Evolutionary conservation across 2,329 filamentous ascomycete genomes (phyloP).

Genomic region (Apiospora sp.): DNA sequence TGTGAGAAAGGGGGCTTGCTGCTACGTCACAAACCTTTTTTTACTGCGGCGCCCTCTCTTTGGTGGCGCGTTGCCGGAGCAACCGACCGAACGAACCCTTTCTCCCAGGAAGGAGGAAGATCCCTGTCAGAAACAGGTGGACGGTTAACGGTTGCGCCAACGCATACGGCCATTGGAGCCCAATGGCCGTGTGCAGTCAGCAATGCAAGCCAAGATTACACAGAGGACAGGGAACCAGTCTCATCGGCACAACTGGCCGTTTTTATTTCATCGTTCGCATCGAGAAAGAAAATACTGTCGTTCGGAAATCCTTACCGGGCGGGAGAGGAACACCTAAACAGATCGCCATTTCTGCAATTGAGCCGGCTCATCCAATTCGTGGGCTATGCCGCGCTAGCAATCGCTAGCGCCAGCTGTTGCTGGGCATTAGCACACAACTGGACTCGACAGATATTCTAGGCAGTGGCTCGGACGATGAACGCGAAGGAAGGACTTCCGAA

Average conservation of each 20-base stretch:
- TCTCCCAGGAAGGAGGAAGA: not conserved
- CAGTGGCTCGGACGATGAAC: not conserved
- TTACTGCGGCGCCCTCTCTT: not conserved
- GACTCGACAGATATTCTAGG: not conserved
- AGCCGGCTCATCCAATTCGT: constrained; percentile 6
- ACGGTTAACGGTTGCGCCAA: constrained; percentile 15
- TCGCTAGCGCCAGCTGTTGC: constrained; percentile 2
- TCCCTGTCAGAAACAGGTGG: constrained; percentile 11
- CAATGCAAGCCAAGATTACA: not conserved
- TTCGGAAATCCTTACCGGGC: not conserved
- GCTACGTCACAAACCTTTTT: constrained; percentile 1
- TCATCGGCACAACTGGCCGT: not conserved
- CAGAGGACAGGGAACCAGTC: not conserved
- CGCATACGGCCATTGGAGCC: not conserved
- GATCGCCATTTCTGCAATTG: constrained; percentile 9
- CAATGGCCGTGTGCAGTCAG: not conserved
- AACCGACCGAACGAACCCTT: not conserved
- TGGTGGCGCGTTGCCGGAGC: constrained; percentile 17
- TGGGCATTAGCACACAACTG: not conserved
- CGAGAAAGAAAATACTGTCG: not conserved
- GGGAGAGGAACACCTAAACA: not conserved
- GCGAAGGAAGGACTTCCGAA: not conserved
- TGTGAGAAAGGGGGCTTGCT: not conserved
- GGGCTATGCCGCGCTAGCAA: constrained; percentile 6
- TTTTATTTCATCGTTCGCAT: not conserved